phyloP scores from a whole-genome alignment of 2,329 filamentous ascomycete species.

The Escovopsis sp. region DNA sequence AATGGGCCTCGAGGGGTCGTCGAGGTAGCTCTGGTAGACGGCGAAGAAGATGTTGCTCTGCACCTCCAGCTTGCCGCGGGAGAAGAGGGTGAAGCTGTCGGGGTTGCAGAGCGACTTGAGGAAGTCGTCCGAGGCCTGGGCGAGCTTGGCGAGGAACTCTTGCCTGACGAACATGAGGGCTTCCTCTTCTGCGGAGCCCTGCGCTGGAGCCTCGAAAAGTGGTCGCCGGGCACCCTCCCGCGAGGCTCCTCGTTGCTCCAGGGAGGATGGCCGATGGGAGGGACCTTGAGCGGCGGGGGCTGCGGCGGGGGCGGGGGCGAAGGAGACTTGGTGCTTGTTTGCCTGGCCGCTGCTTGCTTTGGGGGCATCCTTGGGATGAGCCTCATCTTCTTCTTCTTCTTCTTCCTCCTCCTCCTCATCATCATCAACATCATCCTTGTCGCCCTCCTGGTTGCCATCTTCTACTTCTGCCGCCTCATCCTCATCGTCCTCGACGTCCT shows the following conservation, averaged over 20 bases:
- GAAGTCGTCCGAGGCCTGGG: constrained; percentile 13
- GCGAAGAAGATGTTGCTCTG: constrained; percentile 14
- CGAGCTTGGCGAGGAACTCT: constrained; percentile 14
- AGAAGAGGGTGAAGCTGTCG: constrained; percentile 9
- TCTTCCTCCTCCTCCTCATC: too few relatives aligned
- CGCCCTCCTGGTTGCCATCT: background rate
- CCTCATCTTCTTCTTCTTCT: too few relatives aligned
- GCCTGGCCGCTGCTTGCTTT: too few relatives aligned
- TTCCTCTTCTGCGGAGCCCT: background rate
- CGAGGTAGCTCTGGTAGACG: constrained; percentile 12
- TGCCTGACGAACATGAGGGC: constrained; percentile 6
- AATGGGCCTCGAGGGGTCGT: constrained; percentile 10
- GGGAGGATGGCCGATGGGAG: too few relatives aligned
- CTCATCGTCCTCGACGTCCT: constrained; percentile 3
- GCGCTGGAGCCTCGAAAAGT: constrained; percentile 7
- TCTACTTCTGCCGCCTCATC: constrained; percentile 3
- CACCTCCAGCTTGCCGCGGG: constrained; percentile 10
- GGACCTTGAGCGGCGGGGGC: too few relatives aligned
- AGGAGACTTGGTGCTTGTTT: too few relatives aligned
- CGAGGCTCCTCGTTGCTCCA: too few relatives aligned
- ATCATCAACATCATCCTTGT: too few relatives aligned
- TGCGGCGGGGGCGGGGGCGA: too few relatives aligned
- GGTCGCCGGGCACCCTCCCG: background rate
- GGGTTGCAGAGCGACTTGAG: constrained; percentile 12
- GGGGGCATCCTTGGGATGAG: too few relatives aligned